These are phyloP conservation scores for Heritiera littoralis DNA, from an alignment of 345 rosid species.

Conservation along the genomic window DNA sequence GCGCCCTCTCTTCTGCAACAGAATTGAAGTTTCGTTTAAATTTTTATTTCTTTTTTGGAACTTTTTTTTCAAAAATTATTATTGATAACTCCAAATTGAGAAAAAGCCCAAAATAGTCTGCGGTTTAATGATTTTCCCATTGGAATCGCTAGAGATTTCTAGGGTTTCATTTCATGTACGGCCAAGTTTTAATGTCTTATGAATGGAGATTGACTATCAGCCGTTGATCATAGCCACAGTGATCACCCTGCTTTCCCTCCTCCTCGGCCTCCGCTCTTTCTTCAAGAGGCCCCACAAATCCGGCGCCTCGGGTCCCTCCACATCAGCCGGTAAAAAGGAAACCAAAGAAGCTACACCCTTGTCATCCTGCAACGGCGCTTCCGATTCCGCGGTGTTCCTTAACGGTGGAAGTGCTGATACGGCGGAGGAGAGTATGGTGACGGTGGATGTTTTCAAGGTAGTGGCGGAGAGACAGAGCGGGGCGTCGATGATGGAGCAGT, in stretches of 20 bases:
- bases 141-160: constrained; percentile 18
- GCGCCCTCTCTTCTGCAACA: constrained; percentile 4
- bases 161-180: constrained; percentile 45
- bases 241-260: constrained; percentile 43
- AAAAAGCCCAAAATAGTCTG: background rate
- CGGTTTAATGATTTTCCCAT: background rate
- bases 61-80: too few relatives aligned
- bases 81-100: background rate
- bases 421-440: constrained; percentile 24
- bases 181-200: constrained; percentile 57
- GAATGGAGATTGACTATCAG: constrained; percentile 54
- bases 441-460: constrained; percentile 35
- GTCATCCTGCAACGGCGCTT: constrained; percentile 26
- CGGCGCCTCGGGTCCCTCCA: constrained; percentile 14
- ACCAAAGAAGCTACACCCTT: background rate
- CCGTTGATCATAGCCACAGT: constrained; percentile 48
- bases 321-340: background rate
- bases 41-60: background rate
- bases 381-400: constrained; percentile 21
- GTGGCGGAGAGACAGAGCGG: constrained; percentile 61
- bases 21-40: background rate
- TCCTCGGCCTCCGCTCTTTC: constrained; percentile 44
- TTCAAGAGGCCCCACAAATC: constrained; percentile 32
- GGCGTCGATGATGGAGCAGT: constrained; percentile 98
- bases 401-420: constrained; percentile 28